Evolutionary conservation across 257 asterid species (phyloP), one percentile per base, ranked within the genome.

Genomic region (Solanum pinnatisectum): DNA sequence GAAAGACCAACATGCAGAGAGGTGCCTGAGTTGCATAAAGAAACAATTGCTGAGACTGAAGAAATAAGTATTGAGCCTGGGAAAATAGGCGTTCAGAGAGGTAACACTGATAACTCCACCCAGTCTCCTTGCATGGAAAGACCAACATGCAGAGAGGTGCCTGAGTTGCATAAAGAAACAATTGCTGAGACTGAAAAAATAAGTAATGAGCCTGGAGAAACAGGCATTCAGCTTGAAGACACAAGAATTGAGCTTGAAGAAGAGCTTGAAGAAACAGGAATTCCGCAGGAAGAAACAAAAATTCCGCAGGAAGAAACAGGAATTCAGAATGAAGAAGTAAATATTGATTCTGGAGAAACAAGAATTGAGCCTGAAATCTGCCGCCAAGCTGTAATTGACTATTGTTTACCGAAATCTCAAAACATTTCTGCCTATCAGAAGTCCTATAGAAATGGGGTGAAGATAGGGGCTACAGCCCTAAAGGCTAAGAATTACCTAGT

Each of bases 401-500:
- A 93, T 87, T 49, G 70, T 49, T 82, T 25, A 30, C 85, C 85
- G 11, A 49, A 32, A 49, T 82, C 85, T 82, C 68, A 27, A 44
- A 40, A 82, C 10, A 16, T 12, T 14, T 60, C 65, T 79, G 63
- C 70, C 44, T 82, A 82, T 32, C 27, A 52, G 30, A 82, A 82
- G 18, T 46, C 39, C 30, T 82, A 82, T 82, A 82, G 9, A 30
- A 10, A 46, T 46, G 85, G 85, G 70, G 70, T 82, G 70, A 82
- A 52, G 85, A 49, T 82, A 49, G 30, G 85, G 70, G 70, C 12
- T 30, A 82, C 85, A 27, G 4, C 85, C 70, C 70, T 30, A 52
- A 83, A 91, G 90, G 98, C 93, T 76, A 95, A 86, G 91, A 91
- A 89, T 88, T 95, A 97, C 91, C 93, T 97, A 77, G 82, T 91